Conservation (phyloP, 2,329 filamentous ascomycete species). For the Sporothrix humicola region DNA sequence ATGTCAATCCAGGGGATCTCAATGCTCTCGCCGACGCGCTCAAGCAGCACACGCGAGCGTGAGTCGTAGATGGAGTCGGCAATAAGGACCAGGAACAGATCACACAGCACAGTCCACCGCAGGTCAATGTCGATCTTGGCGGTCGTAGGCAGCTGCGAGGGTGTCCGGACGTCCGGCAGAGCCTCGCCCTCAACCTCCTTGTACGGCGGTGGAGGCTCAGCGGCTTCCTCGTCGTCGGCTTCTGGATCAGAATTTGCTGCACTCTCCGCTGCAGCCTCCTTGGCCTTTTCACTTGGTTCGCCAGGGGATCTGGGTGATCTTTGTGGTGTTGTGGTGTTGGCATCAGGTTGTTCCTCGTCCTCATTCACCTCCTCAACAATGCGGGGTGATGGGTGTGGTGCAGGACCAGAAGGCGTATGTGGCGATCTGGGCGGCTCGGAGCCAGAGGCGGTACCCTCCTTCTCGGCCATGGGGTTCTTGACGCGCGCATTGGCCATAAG, state of each 20-base stretch:
- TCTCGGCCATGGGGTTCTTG: constrained; percentile 81
- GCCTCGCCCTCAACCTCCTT: constrained; percentile 70
- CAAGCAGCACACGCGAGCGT: constrained; percentile 81
- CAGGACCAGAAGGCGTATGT: background rate
- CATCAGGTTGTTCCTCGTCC: background rate
- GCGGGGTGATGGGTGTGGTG: constrained; percentile 3
- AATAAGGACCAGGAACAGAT: constrained; percentile 93
- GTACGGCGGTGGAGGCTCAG: constrained; percentile 64
- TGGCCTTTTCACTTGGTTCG: background rate
- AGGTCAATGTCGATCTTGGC: constrained; percentile 93
- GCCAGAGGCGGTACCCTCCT: constrained; percentile 41
- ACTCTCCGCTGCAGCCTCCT: constrained; percentile 4
- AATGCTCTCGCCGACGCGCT: constrained; percentile 79
- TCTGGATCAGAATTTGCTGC: background rate
- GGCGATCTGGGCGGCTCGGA: constrained; percentile 19
- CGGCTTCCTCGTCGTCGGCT: constrained; percentile 52
- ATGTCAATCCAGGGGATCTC: constrained; percentile 90
- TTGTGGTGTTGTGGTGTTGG: background rate
- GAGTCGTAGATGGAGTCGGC: constrained; percentile 94
- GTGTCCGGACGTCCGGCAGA: constrained; percentile 78
- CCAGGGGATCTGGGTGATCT: background rate
- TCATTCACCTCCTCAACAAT: constrained; percentile 31
- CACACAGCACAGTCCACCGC: constrained; percentile 95
- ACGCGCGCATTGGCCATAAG: constrained; percentile 92
- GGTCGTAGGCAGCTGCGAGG: constrained; percentile 79